These are phyloP conservation scores for Diphasiastrum complanatum DNA, from an alignment of 83 land plant species.

Conservation along the genomic window DNA sequence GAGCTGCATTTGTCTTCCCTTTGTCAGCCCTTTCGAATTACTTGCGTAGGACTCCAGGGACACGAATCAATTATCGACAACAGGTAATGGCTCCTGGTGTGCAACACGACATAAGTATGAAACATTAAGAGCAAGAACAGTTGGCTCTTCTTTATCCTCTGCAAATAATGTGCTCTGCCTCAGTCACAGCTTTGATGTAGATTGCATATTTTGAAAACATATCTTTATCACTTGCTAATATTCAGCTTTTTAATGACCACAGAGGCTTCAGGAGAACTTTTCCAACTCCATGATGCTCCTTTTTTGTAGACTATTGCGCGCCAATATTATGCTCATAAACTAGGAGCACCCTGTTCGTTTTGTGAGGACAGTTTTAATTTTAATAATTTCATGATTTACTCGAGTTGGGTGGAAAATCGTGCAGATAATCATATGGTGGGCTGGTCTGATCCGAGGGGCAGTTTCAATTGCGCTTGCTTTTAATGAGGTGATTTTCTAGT, in stretches of 20 bases:
- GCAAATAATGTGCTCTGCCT: too few relatives aligned
- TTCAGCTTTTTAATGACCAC: too few relatives aligned
- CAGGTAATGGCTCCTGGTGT: too few relatives aligned
- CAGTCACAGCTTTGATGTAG: too few relatives aligned
- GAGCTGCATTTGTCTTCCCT: constrained; percentile 89
- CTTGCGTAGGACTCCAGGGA: constrained; percentile 29
- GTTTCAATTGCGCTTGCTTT: constrained; percentile 97
- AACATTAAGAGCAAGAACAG: neutral
- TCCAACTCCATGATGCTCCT: too few relatives aligned
- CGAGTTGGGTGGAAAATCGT: too few relatives aligned
- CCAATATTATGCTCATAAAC: too few relatives aligned
- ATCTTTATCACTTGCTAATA: neutral
- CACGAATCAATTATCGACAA: constrained; percentile 42
- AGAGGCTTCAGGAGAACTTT: too few relatives aligned
- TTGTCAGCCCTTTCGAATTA: constrained; percentile 61
- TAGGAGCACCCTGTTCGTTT: too few relatives aligned
- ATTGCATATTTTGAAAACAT: too few relatives aligned
- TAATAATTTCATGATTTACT: too few relatives aligned
- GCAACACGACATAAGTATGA: neutral
- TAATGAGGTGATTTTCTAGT: constrained; percentile 53
- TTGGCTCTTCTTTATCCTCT: neutral
- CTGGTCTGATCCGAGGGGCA: constrained; percentile 97
- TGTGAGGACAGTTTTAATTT: too few relatives aligned
- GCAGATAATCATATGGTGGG: constrained; percentile 92
- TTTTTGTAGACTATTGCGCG: neutral